Base-by-base conservation (phyloP, 2,329 filamentous ascomycete genomes). In the Penicillium sp. region DNA sequence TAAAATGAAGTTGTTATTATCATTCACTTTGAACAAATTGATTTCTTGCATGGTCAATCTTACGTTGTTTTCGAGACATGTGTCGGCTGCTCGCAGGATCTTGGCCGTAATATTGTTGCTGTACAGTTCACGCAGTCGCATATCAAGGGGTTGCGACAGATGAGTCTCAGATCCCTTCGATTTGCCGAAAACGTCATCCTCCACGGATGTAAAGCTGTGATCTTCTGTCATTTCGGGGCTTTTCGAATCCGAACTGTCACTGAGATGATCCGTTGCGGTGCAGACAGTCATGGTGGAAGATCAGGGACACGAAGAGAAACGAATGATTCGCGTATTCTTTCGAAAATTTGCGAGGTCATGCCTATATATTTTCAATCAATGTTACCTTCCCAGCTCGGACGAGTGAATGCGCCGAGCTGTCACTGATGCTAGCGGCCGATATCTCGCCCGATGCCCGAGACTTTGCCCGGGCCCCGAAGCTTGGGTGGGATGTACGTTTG, bases 401-500 rank as follows among this genome's bases (percentile, higher is more conserved):
- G 20, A 39, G 23, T 39, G 36, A 23, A 39, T 23, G 5, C 20
- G 3, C 9, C 20, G 36, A 18, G 24, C 12, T 6, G 6, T 4
- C 13, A 4, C 17, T 41, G 23, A 4, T 40, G 36, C 36, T 26
- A 8, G 13, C 39, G 33, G 23, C 45, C 45, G 45, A 44, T 6
- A 49, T 15, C 26, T 49, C 26, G 23, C 39, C 46, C 46, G 46
- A 43, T 29, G 46, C 39, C 46, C 46, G 46, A 49, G 21, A 36
- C 30, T 46, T 46, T 4, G 4, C 18, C 44, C 44, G 44, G 15
- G 24, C 15, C 33, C 33, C 32, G 32, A 27, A n/a, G 26, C 24
- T 15, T 36, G 43, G n/a, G 32, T 27, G 21, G 21, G 13, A 39
- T 39, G 21, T 17, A 26, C 18, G 13, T 20, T 15, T 17, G 36